A percentile compares a stretch with the other conserved stretches of the same genome.
These are phyloP conservation scores for Zasmidium cellare DNA, from an alignment of 2,329 filamentous ascomycete genomes.

Conservation along the genomic window DNA sequence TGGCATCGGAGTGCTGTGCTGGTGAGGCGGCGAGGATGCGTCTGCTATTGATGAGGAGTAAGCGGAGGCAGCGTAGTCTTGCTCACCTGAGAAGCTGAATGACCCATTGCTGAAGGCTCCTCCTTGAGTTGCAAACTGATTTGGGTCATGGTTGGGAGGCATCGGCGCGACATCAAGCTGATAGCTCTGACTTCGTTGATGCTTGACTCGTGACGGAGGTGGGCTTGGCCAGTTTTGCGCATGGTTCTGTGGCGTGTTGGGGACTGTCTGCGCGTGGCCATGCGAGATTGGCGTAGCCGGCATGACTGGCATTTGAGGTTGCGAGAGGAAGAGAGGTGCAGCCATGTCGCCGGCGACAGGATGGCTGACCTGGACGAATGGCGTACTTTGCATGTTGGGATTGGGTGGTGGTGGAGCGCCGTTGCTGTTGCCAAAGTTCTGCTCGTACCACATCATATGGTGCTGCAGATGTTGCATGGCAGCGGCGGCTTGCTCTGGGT, in stretches of 20 bases:
- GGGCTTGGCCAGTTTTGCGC: slow-evolving; percentile 37
- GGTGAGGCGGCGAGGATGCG: slow-evolving; percentile 45
- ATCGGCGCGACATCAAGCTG: slow-evolving; percentile 57
- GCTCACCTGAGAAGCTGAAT: slow-evolving; percentile 38
- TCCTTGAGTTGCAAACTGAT: slow-evolving; percentile 12
- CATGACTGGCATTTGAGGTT: slow-evolving; percentile 26
- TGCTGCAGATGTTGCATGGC: slow-evolving; percentile 31
- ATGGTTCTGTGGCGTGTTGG: slow-evolving; percentile 47
- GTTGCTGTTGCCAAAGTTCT: slow-evolving; percentile 25
- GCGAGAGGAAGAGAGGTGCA: slow-evolving; percentile 24
- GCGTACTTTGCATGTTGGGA: slow-evolving; percentile 16
- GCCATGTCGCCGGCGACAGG: slow-evolving; percentile 20
- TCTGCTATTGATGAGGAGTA: slow-evolving; percentile 52
- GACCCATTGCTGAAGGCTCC: slow-evolving; percentile 36
- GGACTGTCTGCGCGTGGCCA: slow-evolving; percentile 49
- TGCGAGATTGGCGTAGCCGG: slow-evolving; percentile 33
- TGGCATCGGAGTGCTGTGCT: slow-evolving; percentile 38
- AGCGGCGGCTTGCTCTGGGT: slow-evolving; percentile 22
- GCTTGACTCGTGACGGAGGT: slow-evolving; percentile 31
- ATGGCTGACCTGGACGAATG: slow-evolving; percentile 25
- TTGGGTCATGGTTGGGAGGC: slow-evolving; percentile 40
- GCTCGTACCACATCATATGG: slow-evolving; percentile 32
- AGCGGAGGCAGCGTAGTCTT: slow-evolving; percentile 49
- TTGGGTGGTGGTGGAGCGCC: slow-evolving; percentile 14
- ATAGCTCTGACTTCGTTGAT: slow-evolving; percentile 39